Evolutionary conservation across 116 monocot genomes (phyloP).

Genomic region (Posidonia oceanica): DNA sequence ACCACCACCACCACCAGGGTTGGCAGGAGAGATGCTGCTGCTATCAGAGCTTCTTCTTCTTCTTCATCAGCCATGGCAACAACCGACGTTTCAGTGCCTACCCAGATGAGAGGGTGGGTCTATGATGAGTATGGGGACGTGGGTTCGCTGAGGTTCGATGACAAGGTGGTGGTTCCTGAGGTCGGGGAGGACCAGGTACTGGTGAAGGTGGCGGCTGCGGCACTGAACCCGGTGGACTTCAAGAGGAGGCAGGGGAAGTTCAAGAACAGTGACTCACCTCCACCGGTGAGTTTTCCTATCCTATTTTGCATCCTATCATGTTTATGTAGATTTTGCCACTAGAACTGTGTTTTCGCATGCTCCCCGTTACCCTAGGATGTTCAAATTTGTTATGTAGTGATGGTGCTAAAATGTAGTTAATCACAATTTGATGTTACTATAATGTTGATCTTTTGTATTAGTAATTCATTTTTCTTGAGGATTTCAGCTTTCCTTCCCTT

Average conservation of each 20-base stretch:
- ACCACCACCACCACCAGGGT: background rate
- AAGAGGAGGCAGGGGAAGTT: constrained; percentile 88
- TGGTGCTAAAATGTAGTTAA: no score
- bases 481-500: no score
- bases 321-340: background rate
- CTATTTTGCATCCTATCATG: background rate
- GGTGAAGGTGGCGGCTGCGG: constrained; percentile 73
- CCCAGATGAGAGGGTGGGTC: constrained; percentile 82
- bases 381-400: no score
- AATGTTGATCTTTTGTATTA: no score
- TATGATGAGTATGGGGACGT: constrained; percentile 76
- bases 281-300: constrained; percentile 42
- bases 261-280: constrained; percentile 70
- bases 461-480: no score
- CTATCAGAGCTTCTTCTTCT: background rate
- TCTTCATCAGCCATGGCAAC: background rate
- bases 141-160: constrained; percentile 44
- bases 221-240: constrained; percentile 84
- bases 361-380: no score
- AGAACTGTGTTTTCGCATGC: background rate
- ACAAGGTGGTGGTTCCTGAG: constrained; percentile 48
- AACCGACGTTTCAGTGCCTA: constrained; percentile 19
- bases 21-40: background rate
- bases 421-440: no score
- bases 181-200: constrained; percentile 88